These are phyloP conservation scores for Alternaria sp. DNA, from an alignment of 2,329 filamentous ascomycete genomes.

Conservation along the genomic window DNA sequence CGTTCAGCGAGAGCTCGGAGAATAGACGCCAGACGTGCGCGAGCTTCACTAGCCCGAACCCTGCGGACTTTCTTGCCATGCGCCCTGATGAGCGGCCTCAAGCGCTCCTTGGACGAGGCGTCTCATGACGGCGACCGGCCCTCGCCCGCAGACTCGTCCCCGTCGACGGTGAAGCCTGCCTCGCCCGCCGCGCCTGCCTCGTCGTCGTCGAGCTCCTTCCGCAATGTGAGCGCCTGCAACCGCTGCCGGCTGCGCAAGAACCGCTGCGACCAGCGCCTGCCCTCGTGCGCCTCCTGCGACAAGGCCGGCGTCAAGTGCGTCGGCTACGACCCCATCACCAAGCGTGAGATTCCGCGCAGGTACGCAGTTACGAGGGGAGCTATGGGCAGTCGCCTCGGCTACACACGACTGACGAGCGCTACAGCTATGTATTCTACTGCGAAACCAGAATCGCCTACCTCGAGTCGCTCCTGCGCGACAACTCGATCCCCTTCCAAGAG, in stretches of 20 bases:
- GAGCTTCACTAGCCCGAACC: conserved; percentile 12
- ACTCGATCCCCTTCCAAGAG: conserved; percentile 74
- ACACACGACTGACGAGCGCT: conserved; percentile 12
- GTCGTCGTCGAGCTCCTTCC: conserved; percentile 47
- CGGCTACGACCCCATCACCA: conserved; percentile 95
- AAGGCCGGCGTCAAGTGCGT: conserved; percentile 93
- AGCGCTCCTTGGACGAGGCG: conserved; percentile 48
- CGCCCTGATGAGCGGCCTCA: conserved; percentile 49
- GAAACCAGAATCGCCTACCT: conserved; percentile 86
- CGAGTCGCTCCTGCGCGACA: conserved; percentile 73
- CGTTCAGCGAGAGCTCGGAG: background rate
- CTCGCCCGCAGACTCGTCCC: conserved; percentile 35
- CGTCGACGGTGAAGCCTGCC: conserved; percentile 34
- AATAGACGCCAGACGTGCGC: conserved; percentile 1
- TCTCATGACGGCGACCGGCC: conserved; percentile 41
- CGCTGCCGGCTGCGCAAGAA: conserved; percentile 88
- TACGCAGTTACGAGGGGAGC: conserved; percentile 7
- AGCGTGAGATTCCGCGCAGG: conserved; percentile 89
- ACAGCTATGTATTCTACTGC: conserved; percentile 90
- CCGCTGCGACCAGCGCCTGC: conserved; percentile 89
- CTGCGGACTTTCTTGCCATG: conserved; percentile 37
- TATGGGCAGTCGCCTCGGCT: conserved; percentile 3
- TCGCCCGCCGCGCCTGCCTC: conserved; percentile 40
- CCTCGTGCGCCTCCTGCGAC: conserved; percentile 88
- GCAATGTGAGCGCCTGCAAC: conserved; percentile 86